Evolutionary conservation across 2,329 filamentous ascomycete species (phyloP).

Genomic region (Chaetomium strumarium): DNA sequence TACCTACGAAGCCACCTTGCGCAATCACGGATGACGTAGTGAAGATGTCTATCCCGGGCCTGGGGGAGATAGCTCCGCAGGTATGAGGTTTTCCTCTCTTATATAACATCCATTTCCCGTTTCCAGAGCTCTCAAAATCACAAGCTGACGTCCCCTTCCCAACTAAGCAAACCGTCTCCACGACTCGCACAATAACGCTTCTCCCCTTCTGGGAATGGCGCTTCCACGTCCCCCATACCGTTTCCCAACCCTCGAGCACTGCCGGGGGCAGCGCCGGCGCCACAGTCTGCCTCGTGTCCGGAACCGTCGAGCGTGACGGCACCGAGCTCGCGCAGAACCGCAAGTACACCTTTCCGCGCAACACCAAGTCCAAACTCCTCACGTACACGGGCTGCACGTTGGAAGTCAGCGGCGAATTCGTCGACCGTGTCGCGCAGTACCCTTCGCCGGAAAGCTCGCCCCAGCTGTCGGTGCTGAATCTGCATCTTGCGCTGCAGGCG

Average conservation of each 20-base stretch:
- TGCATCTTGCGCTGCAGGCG: constrained; percentile 79
- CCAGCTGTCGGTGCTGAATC: constrained; percentile 72
- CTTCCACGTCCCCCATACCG: constrained; percentile 58
- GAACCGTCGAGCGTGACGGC: constrained; percentile 89
- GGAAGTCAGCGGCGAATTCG: constrained; percentile 60
- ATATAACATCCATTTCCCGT: neutral
- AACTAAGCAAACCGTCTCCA: constrained; percentile 23
- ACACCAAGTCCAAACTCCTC: constrained; percentile 76
- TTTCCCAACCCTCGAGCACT: constrained; percentile 25
- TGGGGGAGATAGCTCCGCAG: constrained; percentile 21
- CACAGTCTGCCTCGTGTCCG: constrained; percentile 60
- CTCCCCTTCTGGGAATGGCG: constrained; percentile 68
- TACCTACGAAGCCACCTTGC: neutral
- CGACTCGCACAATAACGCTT: constrained; percentile 47
- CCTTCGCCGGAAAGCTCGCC: constrained; percentile 70
- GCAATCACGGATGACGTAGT: neutral
- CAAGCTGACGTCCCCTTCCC: neutral
- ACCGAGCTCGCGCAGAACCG: constrained; percentile 81
- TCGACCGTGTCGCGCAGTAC: constrained; percentile 55
- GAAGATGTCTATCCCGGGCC: constrained; percentile 22
- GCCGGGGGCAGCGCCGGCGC: constrained; percentile 38
- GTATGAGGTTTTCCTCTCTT: constrained; percentile 4
- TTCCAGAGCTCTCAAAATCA: neutral
- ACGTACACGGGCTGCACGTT: constrained; percentile 89
- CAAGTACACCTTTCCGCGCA: constrained; percentile 71